phyloP scores from a whole-genome alignment of 2,329 filamentous ascomycete genomes.

The Plectosphaerella plurivora region DNA sequence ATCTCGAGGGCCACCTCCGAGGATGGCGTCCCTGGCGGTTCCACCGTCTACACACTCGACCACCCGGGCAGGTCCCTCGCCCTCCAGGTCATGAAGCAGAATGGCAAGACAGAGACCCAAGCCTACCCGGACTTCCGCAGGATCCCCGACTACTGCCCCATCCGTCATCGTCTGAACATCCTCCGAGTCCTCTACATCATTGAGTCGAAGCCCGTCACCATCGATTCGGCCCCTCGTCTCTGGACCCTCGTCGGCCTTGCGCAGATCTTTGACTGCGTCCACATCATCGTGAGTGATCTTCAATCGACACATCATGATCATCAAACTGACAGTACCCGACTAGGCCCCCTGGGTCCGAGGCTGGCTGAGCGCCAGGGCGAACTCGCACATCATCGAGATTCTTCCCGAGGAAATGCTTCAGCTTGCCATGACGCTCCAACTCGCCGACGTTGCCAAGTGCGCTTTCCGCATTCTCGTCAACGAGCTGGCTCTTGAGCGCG shows the following conservation, averaged over 20 bases:
- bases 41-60: not conserved
- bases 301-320: not conserved
- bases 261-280: conserved; percentile 49
- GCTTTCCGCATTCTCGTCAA: conserved; percentile 60
- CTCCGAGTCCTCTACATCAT: conserved; percentile 58
- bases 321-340: not conserved
- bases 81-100: conserved; percentile 14
- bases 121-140: conserved; percentile 23
- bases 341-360: not conserved
- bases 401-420: conserved; percentile 58
- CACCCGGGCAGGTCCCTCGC: not conserved
- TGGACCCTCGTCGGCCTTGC: conserved; percentile 64
- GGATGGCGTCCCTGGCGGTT: not conserved
- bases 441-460: conserved; percentile 34
- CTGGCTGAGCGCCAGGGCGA: conserved; percentile 22
- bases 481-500: conserved; percentile 49
- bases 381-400: conserved; percentile 57
- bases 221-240: conserved; percentile 63
- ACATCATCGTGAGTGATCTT: not conserved
- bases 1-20: not conserved
- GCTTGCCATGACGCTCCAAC: conserved; percentile 46
- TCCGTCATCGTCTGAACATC: conserved; percentile 60
- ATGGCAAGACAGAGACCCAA: conserved; percentile 4
- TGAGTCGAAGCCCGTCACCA: conserved; percentile 44
- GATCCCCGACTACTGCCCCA: conserved; percentile 57